Base-by-base conservation (phyloP, 2,329 filamentous ascomycete genomes). In the Fusarium nygamai region DNA sequence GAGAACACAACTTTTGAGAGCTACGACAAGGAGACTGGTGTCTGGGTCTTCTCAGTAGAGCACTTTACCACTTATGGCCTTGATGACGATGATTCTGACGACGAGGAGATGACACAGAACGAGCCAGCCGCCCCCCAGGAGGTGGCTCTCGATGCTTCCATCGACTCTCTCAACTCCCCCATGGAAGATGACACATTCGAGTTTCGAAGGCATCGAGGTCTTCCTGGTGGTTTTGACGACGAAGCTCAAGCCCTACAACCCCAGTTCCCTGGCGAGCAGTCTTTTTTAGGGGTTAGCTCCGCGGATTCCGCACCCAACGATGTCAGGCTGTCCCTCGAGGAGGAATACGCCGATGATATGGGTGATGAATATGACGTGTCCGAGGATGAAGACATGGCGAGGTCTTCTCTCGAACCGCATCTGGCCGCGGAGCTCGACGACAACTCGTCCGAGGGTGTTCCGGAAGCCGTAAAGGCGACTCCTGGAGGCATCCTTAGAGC, bases 51-150 rank as follows among this genome's bases (percentile, higher is more conserved):
- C 85, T 91, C 87, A 16, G 96, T 99, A n/a, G 92, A 96, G 79
- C 96, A 99, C 82, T 99, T 97, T 82, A 98, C 96, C 3, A 98
- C 95, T 3, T 99, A 99, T 80, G 95, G 93, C 46, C 88, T 98
- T 73, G 94, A 93, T 46, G 90, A 92, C 60, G 93, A 94, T 34
- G 92, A 93, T 58, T 91, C 90, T 13, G 88, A 92, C 53, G 86
- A 86, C 13, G 90, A 90, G 76, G 72, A 79, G n/a, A 41, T 69
- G 36, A 44, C 67, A 6, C 59, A 72, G 53, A 63, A 53, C 11
- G 68, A 62, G 31, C 27, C 57, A 41, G 44, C 31, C 36, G 56
- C 27, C 14, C 67, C 86, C 39, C 53, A 36, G 38, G 64, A 74
- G 5, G 64, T 78, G 56, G 60, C 71, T 24, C 47, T 79, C 11